phyloP scores from a whole-genome alignment of 2,329 filamentous ascomycete genomes.

The Stagonosporopsis rhizophila region DNA sequence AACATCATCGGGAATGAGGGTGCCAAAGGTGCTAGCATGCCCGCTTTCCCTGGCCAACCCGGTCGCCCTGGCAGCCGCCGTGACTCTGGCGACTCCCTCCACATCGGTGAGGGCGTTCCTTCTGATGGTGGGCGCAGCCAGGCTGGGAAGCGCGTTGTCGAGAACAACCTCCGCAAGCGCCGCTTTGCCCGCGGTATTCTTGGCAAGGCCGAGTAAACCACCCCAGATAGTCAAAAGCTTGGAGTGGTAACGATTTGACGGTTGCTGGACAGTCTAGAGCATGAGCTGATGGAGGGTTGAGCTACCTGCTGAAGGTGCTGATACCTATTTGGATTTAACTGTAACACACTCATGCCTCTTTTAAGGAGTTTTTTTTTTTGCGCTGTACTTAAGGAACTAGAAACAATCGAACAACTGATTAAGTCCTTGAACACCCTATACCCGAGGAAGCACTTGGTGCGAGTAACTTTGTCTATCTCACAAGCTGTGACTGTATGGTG shows the following conservation, averaged over 20 bases:
- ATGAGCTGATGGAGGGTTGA: constrained; percentile 14
- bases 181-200: constrained; percentile 47
- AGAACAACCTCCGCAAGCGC: constrained; percentile 56
- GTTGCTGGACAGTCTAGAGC: constrained; percentile 25
- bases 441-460: not conserved
- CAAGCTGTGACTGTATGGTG: not conserved
- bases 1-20: no score
- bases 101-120: no score
- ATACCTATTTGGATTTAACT: constrained; percentile 13
- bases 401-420: not conserved
- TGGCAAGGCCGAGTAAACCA: constrained; percentile 39
- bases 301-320: constrained; percentile 3
- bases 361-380: constrained; percentile 19
- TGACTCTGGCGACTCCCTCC: no score
- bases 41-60: no score
- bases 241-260: constrained; percentile 8
- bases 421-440: not conserved
- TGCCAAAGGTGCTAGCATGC: no score
- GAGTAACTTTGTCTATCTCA: not conserved
- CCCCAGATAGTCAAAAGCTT: not conserved
- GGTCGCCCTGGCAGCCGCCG: no score
- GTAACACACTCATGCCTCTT: constrained; percentile 23
- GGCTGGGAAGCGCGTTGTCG: constrained; percentile 68
- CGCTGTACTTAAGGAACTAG: constrained; percentile 9
- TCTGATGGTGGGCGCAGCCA: no score